Evolutionary conservation across 2,329 filamentous ascomycete species (phyloP), one percentile per base, ranked within the genome.

Genomic region (Penicillium sp.): DNA sequence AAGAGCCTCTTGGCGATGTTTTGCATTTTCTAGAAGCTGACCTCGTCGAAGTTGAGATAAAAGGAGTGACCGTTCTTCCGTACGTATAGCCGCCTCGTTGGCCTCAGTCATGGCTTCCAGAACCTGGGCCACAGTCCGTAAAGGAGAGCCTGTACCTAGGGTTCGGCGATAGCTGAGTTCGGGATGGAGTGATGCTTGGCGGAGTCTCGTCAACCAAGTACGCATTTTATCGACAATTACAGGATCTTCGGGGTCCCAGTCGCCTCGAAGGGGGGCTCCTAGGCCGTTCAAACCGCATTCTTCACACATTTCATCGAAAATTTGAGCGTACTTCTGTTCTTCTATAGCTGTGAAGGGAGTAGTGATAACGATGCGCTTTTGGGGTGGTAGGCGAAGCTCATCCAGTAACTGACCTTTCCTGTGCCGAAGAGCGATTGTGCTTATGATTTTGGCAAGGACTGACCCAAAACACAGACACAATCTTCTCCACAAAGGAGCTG

Each of bases 51-150:
- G 77, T 60, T 85, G 86, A 35, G 81, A 81, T 2, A 84, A 71
- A 7, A 96, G 79, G 48, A 88, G 80, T 2, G 81, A 77, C 52
- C 91, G 84, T 68, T 94, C 88, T 57, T 93, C 87, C 0, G 82
- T 75, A 51, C 87, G 84, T 56, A 93, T 83, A 1, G 77, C 71
- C 6, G 79, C 79, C 57, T 93, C 89, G 43, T 89, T 92, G 68
- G 93, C 87, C 55, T 96, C 91, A 57, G 97, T 88, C 93, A 99
- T 97, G 5, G 88, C 86, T 62, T 91, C 88, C 12, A 99, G 79
- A 1, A 97, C 93, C 73, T 97, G 90, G 19, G 87, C 84, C 2
- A 96, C 88, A 0, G 93, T 95, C 13, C 90, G 84, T 62, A 97
- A 80, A 0, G 90, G 88, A 53, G 81, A 81, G 49, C 81, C 85